Evolutionary conservation across 2,329 filamentous ascomycete species (phyloP), one percentile per base, ranked within the genome.

Genomic region (Albophoma yamanashiensis): DNA sequence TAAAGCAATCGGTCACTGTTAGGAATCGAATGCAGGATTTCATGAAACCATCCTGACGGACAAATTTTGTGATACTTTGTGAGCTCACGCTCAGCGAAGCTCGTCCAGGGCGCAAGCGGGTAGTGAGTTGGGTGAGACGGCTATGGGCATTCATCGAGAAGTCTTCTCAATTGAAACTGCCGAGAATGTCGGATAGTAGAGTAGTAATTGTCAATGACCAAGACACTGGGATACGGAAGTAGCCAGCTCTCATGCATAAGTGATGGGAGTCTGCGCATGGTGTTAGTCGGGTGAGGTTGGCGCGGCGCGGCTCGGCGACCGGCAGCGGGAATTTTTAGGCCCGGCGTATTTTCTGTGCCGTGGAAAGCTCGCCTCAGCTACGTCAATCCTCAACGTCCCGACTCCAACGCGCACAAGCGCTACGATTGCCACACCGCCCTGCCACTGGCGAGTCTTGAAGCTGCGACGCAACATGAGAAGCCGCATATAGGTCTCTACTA

Each of bases 381-480:
- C 50, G 50, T 22, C 50, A 53, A 53, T n/a, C 31, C 50, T 53
- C 17, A 5, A n/a, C 17, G 31, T 31, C 9, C n/a, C 50, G 22
- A 3, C 20, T 22, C 20, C 50, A 55, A 22, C 50, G 11, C 11
- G 50, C 50, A n/a, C 1, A 22, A 7, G 36, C 9, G 17, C 50
- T 22, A 20, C 20, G 50, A 53, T 36, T 15, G 50, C 22, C 50
- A 22, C 27, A 7, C 39, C 15, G 42, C 53, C 53, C 55, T 56
- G 25, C 36, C 25, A 31, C 55, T 61, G 42, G 64, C 58, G 63
- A 66, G 62, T 66, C 61, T 67, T 63, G 63, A 62, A 65, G 66
- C 67, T 70, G 64, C 63, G 67, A 64, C 64, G 65, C 68, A 71
- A 60, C 67, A 74, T 73, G 72, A 70, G 65, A 70, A 64, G 62